These are phyloP conservation scores for Metschnikowia rubicola DNA, from an alignment of 805 yeast species.

Conservation along the genomic window DNA sequence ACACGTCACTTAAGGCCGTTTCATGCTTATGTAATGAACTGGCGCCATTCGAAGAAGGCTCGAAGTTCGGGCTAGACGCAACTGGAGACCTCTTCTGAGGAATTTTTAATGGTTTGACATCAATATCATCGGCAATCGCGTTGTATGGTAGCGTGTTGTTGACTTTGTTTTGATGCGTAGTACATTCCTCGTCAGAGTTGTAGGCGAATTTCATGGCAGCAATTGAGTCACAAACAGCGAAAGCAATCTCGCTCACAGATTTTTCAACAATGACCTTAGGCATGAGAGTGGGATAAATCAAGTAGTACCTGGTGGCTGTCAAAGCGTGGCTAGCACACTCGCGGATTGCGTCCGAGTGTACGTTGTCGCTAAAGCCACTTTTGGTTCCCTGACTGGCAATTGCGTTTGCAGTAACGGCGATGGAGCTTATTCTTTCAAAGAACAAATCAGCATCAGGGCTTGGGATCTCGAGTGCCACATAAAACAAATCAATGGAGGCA, in stretches of 20 bases:
- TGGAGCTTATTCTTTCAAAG: slow-evolving; percentile 50
- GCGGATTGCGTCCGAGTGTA: slow-evolving; percentile 47
- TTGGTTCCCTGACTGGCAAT: slow-evolving; percentile 33
- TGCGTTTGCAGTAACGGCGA: slow-evolving; percentile 46
- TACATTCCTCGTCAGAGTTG: slow-evolving; percentile 1
- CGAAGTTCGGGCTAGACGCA: neutral
- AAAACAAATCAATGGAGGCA: slow-evolving; percentile 45
- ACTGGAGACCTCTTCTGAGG: slow-evolving; percentile 4
- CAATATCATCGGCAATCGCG: neutral
- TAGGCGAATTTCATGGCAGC: slow-evolving; percentile 48
- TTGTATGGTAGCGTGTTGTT: neutral
- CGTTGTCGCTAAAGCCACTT: slow-evolving; percentile 12
- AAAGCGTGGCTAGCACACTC: slow-evolving; percentile 72
- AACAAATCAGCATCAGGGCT: slow-evolving; percentile 35
- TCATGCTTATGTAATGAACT: neutral
- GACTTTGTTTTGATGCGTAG: neutral
- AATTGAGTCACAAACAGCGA: slow-evolving; percentile 59
- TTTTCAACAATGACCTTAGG: slow-evolving; percentile 73
- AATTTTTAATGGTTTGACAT: slow-evolving; percentile 13
- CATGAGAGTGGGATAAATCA: slow-evolving; percentile 57
- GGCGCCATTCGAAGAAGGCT: neutral
- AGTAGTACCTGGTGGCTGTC: slow-evolving; percentile 71
- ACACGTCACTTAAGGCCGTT: neutral
- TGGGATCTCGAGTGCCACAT: slow-evolving; percentile 29
- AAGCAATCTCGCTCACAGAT: slow-evolving; percentile 70